Evolutionary conservation across 441 rosid genomes (phyloP).

Genomic region (Arabidopsis hybrid): DNA sequence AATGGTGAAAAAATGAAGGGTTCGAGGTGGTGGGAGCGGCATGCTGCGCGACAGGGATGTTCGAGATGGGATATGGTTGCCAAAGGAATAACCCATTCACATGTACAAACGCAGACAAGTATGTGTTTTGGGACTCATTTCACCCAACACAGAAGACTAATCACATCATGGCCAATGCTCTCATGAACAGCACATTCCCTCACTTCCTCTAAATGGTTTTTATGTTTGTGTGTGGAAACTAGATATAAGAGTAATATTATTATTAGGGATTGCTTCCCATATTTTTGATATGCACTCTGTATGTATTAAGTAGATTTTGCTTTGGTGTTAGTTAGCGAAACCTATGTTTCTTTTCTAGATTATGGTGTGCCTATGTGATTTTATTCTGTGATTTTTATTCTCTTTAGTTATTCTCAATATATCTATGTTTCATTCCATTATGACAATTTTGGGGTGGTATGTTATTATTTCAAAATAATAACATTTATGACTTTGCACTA

Average conservation of each 20-base stretch:
- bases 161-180: constrained; percentile 53
- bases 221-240: constrained; percentile 4
- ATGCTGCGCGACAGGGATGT: constrained; percentile 73
- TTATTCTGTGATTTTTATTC: no score
- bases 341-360: background rate
- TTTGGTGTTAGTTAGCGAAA: constrained; percentile 17
- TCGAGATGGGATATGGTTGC: constrained; percentile 74
- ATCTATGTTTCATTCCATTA: background rate
- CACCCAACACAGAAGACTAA: constrained; percentile 72
- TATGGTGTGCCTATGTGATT: constrained; percentile 21
- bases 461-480: no score
- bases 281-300: constrained; percentile 35
- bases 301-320: constrained; percentile 27
- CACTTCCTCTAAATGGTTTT: constrained; percentile 39
- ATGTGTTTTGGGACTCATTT: constrained; percentile 78
- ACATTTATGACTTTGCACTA: no score
- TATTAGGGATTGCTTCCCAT: constrained; percentile 26
- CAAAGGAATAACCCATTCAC: constrained; percentile 49
- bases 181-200: constrained; percentile 49
- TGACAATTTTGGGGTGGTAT: background rate
- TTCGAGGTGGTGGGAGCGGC: constrained; percentile 52
- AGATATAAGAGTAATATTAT: background rate
- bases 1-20: constrained; percentile 31
- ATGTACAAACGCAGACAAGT: constrained; percentile 59
- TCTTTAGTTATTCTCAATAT: background rate